Base-by-base conservation (phyloP, 495 filamentous ascomycete species). In the Penicillium steckii region DNA sequence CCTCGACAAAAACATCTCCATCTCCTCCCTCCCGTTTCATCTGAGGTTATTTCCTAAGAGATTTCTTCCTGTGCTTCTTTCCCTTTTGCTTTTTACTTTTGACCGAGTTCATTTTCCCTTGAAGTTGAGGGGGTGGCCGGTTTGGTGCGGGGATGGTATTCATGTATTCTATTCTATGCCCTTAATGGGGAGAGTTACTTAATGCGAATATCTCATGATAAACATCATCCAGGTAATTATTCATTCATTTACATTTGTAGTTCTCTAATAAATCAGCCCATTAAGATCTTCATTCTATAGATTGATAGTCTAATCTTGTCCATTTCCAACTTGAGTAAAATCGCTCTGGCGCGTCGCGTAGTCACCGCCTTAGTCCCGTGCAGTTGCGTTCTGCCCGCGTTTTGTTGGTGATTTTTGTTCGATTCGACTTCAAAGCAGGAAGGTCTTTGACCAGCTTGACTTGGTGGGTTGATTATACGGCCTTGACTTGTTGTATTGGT, bases 131-230 rank as follows among this genome's bases (percentile, higher is more conserved):
- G 45, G 55, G 38, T 23, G 8, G 38, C 8, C 41, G 56, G 50
- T 40, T 48, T 55, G 35, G 48, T 50, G 22, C 19, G 35, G 53
- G 52, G 53, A 62, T 56, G 45, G 69, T 60, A 65, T 57, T 65
- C 56, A 62, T 66, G 59, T 69, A 62, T 59, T 60, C 51, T 66
- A 57, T 61, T 57, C 40, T 48, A 59, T 46, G 55, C 57, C 51
- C 57, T 64, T 53, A 21, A 58, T 50, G 59, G 57, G 60, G 59
- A 51, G 57, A 59, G 55, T 41, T 53, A 51, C 41, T 57, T 56
- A 52, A 66, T 59, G 53, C 56, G 52, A 37, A 55, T 35, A 59
- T 57, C 41, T 23, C 18, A 56, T 22, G 44, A 52, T n/a, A n/a
- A n/a, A n/a, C n/a, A 35, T 33, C 7, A 9, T 51, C 38, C 24